phyloP scores from a whole-genome alignment of 2,329 filamentous ascomycete species.

The Monosporascus sp. region DNA sequence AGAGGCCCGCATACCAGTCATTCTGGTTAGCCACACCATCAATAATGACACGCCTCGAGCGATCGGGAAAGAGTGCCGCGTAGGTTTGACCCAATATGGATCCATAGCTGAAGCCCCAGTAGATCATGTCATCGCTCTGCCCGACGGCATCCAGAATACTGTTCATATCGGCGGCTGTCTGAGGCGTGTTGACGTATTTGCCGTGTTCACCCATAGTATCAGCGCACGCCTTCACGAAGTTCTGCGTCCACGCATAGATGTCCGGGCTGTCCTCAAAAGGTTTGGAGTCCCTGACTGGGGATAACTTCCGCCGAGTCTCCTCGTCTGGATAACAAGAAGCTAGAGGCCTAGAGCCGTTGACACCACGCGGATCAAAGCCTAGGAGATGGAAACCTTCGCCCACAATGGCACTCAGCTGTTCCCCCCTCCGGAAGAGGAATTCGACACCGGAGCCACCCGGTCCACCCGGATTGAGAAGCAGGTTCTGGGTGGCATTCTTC shows the following conservation, averaged over 20 bases:
- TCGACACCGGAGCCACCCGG: conserved; percentile 38
- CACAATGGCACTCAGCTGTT: conserved; percentile 29
- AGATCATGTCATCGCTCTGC: conserved; percentile 30
- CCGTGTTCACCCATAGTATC: conserved; percentile 41
- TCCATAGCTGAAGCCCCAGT: conserved; percentile 37
- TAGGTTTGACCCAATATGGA: conserved; percentile 35
- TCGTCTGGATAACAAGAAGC: conserved; percentile 35
- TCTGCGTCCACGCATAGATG: conserved; percentile 35
- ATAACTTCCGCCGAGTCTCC: conserved; percentile 24
- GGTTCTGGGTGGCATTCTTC: conserved; percentile 34
- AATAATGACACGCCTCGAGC: conserved; percentile 29
- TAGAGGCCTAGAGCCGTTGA: conserved; percentile 29
- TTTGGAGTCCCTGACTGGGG: conserved; percentile 17
- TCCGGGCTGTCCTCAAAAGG: conserved; percentile 29
- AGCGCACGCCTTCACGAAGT: conserved; percentile 33
- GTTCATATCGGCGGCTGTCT: conserved; percentile 47
- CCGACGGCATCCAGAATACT: conserved; percentile 39
- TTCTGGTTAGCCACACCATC: conserved; percentile 29
- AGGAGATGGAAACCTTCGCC: conserved; percentile 42
- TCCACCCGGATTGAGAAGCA: conserved; percentile 43
- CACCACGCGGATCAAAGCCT: conserved; percentile 42
- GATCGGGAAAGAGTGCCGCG: conserved; percentile 30
- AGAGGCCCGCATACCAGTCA: conserved; percentile 34
- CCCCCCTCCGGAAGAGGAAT: conserved; percentile 30
- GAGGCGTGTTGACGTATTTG: conserved; percentile 41